Evolutionary conservation across 1,284 basidiomycete species (phyloP).

Genomic region (Nidula niveotomentosa): DNA sequence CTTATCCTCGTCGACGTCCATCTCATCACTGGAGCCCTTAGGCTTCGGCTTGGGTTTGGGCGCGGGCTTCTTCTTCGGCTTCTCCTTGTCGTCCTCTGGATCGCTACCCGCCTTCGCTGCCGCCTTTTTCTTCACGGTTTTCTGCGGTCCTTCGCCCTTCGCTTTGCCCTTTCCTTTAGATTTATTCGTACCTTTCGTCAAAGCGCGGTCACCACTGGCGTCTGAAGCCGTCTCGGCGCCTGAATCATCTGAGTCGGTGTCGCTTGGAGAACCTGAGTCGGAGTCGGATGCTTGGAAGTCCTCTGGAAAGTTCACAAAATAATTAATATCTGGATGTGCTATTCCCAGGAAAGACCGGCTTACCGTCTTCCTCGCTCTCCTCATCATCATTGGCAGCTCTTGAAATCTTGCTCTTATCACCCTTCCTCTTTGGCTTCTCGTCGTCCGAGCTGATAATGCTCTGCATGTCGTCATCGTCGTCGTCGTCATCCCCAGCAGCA

Average conservation of each 20-base stretch:
- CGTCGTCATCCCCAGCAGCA: slow-evolving; percentile 51
- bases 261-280: slow-evolving; percentile 83
- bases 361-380: slow-evolving; percentile 80
- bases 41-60: slow-evolving; percentile 32
- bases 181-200: slow-evolving; percentile 46
- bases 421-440: slow-evolving; percentile 45
- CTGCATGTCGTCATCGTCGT: slow-evolving; percentile 86
- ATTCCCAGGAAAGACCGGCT: slow-evolving; percentile 2
- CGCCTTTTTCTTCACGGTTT: slow-evolving; percentile 24
- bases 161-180: slow-evolving; percentile 33
- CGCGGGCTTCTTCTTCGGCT: slow-evolving; percentile 24
- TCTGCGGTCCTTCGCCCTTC: slow-evolving; percentile 28
- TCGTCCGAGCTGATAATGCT: slow-evolving; percentile 74
- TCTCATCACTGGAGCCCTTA: slow-evolving; percentile 24
- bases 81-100: slow-evolving; percentile 21
- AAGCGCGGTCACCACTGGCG: slow-evolving; percentile 68
- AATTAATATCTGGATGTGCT: neutral
- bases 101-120: slow-evolving; percentile 26
- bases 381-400: slow-evolving; percentile 63
- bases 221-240: slow-evolving; percentile 83
- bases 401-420: slow-evolving; percentile 25
- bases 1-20: slow-evolving; percentile 30
- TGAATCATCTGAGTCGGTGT: slow-evolving; percentile 68
- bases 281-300: slow-evolving; percentile 88
- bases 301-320: slow-evolving; percentile 39